Percentiles rank a stretch among this genome's conserved stretches.
phyloP scores from a whole-genome alignment of 176 grass and related monocot genomes.

The Musa troglodytarum region DNA sequence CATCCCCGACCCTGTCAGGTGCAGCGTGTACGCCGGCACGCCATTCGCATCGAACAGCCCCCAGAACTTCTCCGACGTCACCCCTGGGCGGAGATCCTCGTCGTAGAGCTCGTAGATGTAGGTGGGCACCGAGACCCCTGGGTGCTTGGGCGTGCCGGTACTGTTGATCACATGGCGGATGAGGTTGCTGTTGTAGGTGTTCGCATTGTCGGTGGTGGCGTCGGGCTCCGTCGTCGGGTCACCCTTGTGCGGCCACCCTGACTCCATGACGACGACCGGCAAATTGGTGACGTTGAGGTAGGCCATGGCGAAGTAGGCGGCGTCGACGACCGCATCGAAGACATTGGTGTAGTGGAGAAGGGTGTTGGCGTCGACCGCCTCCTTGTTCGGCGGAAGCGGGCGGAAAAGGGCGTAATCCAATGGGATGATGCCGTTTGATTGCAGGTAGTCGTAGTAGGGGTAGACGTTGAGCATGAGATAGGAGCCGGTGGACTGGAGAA shows the following conservation, averaged over 20 bases:
- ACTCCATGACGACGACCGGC: constrained; percentile 78
- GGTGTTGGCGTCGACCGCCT: constrained; percentile 95
- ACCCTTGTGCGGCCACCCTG: constrained; percentile 97
- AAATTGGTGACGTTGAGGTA: constrained; percentile 94
- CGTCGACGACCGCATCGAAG: constrained; percentile 84
- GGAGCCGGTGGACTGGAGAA: constrained; percentile 71
- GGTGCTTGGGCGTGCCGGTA: constrained; percentile 96
- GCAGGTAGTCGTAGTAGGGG: constrained; percentile 99
- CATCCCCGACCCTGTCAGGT: constrained; percentile 67
- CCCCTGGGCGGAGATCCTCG: constrained; percentile 62
- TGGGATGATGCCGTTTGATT: constrained; percentile 90
- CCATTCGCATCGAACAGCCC: constrained; percentile 83
- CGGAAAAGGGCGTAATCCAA: constrained; percentile 93
- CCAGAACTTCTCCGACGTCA: constrained; percentile 74
- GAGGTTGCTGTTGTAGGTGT: constrained; percentile 96
- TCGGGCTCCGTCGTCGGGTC: constrained; percentile 63
- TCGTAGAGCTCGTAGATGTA: constrained; percentile 95
- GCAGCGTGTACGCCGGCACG: constrained; percentile 72
- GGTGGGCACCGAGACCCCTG: constrained; percentile 67
- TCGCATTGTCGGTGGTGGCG: constrained; percentile 77
- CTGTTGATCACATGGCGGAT: constrained; percentile 89
- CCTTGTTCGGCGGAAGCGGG: constrained; percentile 87
- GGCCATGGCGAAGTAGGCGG: constrained; percentile 89
- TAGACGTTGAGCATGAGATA: constrained; percentile 95
- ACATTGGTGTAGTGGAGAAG: constrained; percentile 97